Base-by-base conservation (phyloP, 2,329 filamentous ascomycete genomes). In the Xylaria sp. region DNA sequence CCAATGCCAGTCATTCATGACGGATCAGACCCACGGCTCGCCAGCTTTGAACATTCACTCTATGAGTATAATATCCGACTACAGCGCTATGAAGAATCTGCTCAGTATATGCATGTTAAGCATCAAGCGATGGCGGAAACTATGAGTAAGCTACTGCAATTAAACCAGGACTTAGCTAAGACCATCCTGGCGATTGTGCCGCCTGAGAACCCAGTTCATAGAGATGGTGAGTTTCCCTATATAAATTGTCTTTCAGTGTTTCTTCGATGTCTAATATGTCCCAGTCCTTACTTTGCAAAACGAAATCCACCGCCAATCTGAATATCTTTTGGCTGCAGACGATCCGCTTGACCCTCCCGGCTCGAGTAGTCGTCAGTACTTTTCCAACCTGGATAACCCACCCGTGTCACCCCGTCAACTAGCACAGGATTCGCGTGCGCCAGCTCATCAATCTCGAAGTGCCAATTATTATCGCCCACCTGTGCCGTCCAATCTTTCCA, bases 391-490 rank as follows among this genome's bases (percentile, higher is more conserved):
- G 28, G 92, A 94, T 71, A 90, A 92, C 69, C 88, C 91, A 1
- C 94, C 94, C 12, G 87, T 97, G 48, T 98, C 95, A 50, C 95
- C 95, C 23, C 90, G 94, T 71, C 94, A 97, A 81, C 83, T 94
- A 73, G 89, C 94, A 10, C 92, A 94, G 76, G 94, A 97, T 58
- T 67, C 69, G 28, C 76, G 95, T 97, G 69, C 88, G 90, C 64
- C 90, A 13, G 25, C 90, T 59, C 86, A 88, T 62, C 85, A 87
- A 71, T 81, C 86, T 52, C 87, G 89, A 70, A 83, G 85, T 58
- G 71, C 77, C 41, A 89, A 89, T 76, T 89, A 91, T 75, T 92
- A 95, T 79, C 90, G 93, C 34, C 91, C 93, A 44, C 89, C 92
- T 13, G 88, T 96, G 13, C 92, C 94, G 48, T 90, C 94, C n/a